phyloP scores from a whole-genome alignment of 768 basidiomycete genomes.

The Solioccasus polychromus region DNA sequence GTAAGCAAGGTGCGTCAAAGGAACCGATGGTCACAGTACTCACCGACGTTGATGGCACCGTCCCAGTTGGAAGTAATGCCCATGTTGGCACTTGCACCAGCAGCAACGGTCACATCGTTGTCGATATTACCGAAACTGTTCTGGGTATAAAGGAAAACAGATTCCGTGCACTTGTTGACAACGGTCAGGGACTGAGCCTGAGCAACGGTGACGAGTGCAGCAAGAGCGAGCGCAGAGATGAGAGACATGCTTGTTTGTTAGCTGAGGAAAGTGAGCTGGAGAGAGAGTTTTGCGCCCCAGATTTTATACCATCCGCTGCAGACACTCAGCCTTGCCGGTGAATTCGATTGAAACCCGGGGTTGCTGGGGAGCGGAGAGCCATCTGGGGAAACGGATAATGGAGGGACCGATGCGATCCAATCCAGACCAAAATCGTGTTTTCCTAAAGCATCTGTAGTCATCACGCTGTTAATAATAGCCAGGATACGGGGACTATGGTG shows the following conservation, averaged over 20 bases:
- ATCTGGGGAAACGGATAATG: no score
- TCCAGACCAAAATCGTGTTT: no score
- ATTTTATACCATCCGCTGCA: no score
- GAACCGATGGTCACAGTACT: neutral
- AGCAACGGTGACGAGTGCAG: constrained; percentile 16
- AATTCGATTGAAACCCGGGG: no score
- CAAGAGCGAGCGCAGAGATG: constrained; percentile 18
- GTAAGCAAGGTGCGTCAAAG: neutral
- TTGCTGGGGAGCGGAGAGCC: no score
- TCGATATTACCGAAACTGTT: constrained; percentile 26
- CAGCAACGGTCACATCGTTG: constrained; percentile 25
- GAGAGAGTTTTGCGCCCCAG: no score
- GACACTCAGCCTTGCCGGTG: no score
- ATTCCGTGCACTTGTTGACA: constrained; percentile 22
- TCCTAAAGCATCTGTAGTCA: no score
- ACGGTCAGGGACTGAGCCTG: constrained; percentile 31
- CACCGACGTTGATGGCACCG: constrained; percentile 30
- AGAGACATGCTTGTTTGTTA: constrained; percentile 18
- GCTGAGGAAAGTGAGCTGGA: constrained; percentile 2
- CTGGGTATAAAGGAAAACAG: constrained; percentile 30
- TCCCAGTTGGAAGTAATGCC: constrained; percentile 33
- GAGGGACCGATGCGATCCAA: no score
- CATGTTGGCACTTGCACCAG: constrained; percentile 25
- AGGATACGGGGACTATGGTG: no score
- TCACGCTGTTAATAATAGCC: no score